Conservation (phyloP, 1,284 basidiomycete species). For the Agaricales sp. region DNA sequence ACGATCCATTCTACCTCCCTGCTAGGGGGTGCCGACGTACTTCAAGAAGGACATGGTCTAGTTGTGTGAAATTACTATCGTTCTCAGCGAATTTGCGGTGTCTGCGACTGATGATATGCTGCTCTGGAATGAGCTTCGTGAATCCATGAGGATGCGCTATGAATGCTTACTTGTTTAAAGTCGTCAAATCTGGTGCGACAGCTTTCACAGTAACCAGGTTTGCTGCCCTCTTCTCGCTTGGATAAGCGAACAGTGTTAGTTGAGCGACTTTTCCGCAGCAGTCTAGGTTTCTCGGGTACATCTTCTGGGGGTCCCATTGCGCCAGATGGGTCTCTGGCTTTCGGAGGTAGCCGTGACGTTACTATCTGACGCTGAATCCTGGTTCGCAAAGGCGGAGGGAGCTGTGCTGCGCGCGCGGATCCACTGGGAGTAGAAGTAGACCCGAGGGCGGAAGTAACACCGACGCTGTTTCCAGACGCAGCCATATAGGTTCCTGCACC, state of each 20-base stretch:
- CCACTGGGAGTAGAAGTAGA: slow-evolving; percentile 71
- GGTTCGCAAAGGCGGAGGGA: slow-evolving; percentile 44
- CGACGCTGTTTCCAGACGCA: slow-evolving; percentile 92
- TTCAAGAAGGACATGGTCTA: slow-evolving; percentile 73
- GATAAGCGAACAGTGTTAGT: slow-evolving; percentile 67
- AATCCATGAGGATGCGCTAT: neutral
- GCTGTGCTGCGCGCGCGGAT: slow-evolving; percentile 26
- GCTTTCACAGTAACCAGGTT: slow-evolving; percentile 97
- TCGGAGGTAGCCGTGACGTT: slow-evolving; percentile 27
- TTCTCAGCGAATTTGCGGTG: slow-evolving; percentile 86
- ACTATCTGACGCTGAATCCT: slow-evolving; percentile 53
- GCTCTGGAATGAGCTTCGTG: slow-evolving; percentile 4
- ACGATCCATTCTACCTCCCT: no score
- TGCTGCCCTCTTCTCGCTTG: slow-evolving; percentile 75
- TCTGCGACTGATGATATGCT: slow-evolving; percentile 74
- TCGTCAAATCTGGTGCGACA: slow-evolving; percentile 88
- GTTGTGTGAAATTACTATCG: slow-evolving; percentile 69
- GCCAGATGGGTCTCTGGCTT: slow-evolving; percentile 28
- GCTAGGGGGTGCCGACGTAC: no score
- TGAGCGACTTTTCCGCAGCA: slow-evolving; percentile 66
- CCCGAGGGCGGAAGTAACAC: slow-evolving; percentile 81
- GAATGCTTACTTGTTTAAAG: slow-evolving; percentile 63
- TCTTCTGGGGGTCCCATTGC: slow-evolving; percentile 57
- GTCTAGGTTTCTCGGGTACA: slow-evolving; percentile 39
- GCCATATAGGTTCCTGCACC: slow-evolving; percentile 53